Evolutionary conservation across 208 protist species (phyloP), one percentile per base, ranked within the genome.

Genomic region (Leptomonas seymouri): DNA sequence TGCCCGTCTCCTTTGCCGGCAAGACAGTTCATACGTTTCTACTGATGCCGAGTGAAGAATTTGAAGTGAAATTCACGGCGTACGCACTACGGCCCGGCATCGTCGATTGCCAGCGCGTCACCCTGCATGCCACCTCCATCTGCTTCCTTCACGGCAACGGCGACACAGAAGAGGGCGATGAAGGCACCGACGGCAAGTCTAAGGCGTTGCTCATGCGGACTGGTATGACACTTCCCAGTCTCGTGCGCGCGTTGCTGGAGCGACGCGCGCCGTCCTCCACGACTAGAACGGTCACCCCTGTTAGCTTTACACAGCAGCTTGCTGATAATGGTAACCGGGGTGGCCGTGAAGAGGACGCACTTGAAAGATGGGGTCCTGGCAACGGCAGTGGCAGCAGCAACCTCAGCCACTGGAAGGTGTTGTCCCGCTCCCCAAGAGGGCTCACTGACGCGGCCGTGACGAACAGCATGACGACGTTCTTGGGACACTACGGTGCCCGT

Each of bases 71-170:
- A 11, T 89, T 95, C 48, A 87, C 85, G 11, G 90, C 85, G 28
- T 80, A 82, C 67, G 70, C 85, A 18, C 71, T 89, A 45, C 65
- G 70, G 14, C 83, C 85, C 21, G 86, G 89, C 31, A n/a, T 94
- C 21, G 82, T 86, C 20, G 71, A 94, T 55, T 91, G 85, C 55
- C 89, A 92, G 56, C 60, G 64, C 62, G 82, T 93, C 68, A 53
- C 76, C 20, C 74, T 93, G n/a, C 69, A 41, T 15, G 88, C 81
- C 3, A 65, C 76, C 7, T 71, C 88, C 34, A 70, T 75, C 39
- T 66, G 69, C 67, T 82, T 73, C 46, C 48, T 78, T 41, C 72
- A 55, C 42, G 48, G 45, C 58, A 56, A 6, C 30, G 54, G 44
- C 16, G 66, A 63, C 30, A 42, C 30, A 3, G 55, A 60, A 20